Conservation (phyloP, 208 protist genomes). For the Naegleria lovaniensis region DNA sequence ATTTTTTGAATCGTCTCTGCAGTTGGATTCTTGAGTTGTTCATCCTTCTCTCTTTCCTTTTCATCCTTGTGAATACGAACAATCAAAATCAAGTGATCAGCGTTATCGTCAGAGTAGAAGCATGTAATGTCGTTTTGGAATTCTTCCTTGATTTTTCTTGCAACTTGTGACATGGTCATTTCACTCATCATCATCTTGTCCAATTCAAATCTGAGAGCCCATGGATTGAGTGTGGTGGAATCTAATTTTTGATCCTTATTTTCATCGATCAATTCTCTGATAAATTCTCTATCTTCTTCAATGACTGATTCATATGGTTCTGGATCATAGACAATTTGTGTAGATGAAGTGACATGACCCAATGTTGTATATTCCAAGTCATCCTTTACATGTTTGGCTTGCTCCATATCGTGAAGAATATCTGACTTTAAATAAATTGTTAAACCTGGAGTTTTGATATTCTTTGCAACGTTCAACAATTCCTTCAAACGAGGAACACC, state of each 20-base stretch:
- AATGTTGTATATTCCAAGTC: conserved; percentile 90
- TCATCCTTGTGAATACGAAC: conserved; percentile 52
- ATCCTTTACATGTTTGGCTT: conserved; percentile 74
- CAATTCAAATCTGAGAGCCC: conserved; percentile 74
- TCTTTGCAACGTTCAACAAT: conserved; percentile 95
- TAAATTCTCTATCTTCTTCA: conserved; percentile 79
- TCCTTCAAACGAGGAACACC: conserved; percentile 98
- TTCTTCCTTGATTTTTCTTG: conserved; percentile 49
- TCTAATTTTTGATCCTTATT: conserved; percentile 43
- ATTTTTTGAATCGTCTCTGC: conserved; percentile 54
- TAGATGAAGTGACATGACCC: conserved; percentile 68
- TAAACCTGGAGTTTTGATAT: conserved; percentile 88
- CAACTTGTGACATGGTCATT: conserved; percentile 58
- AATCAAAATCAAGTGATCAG: conserved; percentile 60
- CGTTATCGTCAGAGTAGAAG: conserved; percentile 71
- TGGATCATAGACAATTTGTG: conserved; percentile 96
- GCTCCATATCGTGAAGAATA: conserved; percentile 52
- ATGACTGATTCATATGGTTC: conserved; percentile 81
- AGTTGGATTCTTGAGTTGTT: conserved; percentile 32
- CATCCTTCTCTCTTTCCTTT: conserved; percentile 43
- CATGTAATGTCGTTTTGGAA: conserved; percentile 50
- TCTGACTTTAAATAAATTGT: conserved; percentile 75
- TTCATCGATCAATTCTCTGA: conserved; percentile 55
- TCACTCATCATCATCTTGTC: conserved; percentile 55
- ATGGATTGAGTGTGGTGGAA: conserved; percentile 47